These are phyloP conservation scores for Monilinia polystroma DNA, from an alignment of 2,329 filamentous ascomycete genomes.

Conservation along the genomic window DNA sequence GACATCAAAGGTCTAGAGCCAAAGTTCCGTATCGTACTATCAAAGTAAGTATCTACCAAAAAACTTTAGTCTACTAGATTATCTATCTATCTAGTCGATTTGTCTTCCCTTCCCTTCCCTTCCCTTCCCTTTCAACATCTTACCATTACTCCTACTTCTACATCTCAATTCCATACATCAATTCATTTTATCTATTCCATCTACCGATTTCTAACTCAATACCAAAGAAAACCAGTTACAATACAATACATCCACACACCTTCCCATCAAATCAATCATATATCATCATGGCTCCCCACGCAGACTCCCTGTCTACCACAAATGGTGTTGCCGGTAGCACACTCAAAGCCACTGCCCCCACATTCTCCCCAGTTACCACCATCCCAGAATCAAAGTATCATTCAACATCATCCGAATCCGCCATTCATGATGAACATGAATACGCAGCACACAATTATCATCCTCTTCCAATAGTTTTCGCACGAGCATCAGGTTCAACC, in stretches of 20 bases:
- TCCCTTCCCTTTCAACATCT: slow-evolving; percentile 9
- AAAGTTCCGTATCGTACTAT: not conserved
- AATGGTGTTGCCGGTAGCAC: slow-evolving; percentile 41
- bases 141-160: not conserved
- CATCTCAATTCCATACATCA: not conserved
- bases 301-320: slow-evolving; percentile 41
- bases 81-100: no score
- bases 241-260: not conserved
- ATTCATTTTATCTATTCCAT: no score
- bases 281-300: slow-evolving; percentile 57
- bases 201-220: no score
- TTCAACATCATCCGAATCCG: slow-evolving; percentile 72
- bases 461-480: slow-evolving; percentile 90
- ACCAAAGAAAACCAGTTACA: not conserved
- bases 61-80: not conserved
- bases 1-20: not conserved
- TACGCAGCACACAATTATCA: slow-evolving; percentile 99
- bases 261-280: not conserved
- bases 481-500: slow-evolving; percentile 76
- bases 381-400: slow-evolving; percentile 55
- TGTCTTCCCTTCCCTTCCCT: not conserved
- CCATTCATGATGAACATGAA: slow-evolving; percentile 77
- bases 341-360: slow-evolving; percentile 39
- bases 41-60: not conserved
- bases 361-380: slow-evolving; percentile 37